Evolutionary conservation across 495 filamentous ascomycete species (phyloP).

Genomic region (Penicillium robsamsonii): DNA sequence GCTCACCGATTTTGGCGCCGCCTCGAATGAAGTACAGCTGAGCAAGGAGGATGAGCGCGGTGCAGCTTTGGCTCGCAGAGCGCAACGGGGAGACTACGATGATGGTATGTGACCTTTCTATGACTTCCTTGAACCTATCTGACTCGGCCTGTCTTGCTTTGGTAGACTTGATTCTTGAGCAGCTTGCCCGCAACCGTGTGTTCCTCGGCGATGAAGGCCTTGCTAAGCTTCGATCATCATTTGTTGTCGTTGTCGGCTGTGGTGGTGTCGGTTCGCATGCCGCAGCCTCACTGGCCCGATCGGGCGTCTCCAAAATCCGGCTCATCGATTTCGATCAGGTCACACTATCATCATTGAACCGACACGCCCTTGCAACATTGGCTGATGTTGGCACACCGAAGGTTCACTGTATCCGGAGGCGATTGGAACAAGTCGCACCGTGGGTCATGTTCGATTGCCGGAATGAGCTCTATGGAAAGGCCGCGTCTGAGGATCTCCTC

Average conservation of each 20-base stretch:
- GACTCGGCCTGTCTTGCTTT: conserved; percentile 9
- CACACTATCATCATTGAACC: conserved; percentile 85
- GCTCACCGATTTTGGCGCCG: conserved; percentile 73
- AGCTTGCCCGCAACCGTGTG: conserved; percentile 89
- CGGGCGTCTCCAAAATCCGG: conserved; percentile 80
- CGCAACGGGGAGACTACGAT: conserved; percentile 86
- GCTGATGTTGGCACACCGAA: conserved; percentile 95
- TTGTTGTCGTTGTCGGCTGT: conserved; percentile 86
- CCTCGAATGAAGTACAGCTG: conserved; percentile 50
- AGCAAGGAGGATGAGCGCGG: conserved; percentile 77
- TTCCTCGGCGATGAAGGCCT: conserved; percentile 86
- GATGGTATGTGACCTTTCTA: conserved; percentile 54
- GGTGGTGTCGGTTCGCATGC: conserved; percentile 95
- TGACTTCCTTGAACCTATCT: conserved; percentile 1
- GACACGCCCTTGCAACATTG: conserved; percentile 90
- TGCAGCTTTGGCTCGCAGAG: conserved; percentile 72
- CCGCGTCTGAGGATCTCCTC: conserved; percentile 62
- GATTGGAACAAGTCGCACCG: conserved; percentile 80
- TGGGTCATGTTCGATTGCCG: conserved; percentile 89
- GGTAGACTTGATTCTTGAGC: conserved; percentile 85
- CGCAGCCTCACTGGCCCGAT: conserved; percentile 79
- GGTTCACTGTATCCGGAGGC: conserved; percentile 73
- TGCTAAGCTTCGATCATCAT: conserved; percentile 70
- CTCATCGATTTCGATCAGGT: conserved; percentile 99
- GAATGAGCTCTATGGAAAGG: conserved; percentile 76